Evolutionary conservation across 306 rosid species (phyloP).

Genomic region (Fragaria iinumae): DNA sequence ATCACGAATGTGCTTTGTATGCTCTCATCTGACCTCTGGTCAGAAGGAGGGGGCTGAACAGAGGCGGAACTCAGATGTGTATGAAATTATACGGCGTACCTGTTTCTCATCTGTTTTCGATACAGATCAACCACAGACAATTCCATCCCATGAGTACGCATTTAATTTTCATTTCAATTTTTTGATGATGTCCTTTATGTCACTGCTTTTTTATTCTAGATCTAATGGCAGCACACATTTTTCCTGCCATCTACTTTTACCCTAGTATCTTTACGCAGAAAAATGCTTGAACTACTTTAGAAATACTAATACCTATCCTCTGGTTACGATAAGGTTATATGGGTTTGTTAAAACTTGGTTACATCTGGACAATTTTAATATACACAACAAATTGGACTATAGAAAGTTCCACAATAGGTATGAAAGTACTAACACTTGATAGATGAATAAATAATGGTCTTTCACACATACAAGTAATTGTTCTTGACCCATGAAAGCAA

Average conservation of each 20-base stretch:
- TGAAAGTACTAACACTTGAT: neutral
- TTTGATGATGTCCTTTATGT: neutral
- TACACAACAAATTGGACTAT: neutral
- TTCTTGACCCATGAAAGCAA: neutral
- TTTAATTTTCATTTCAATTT: constrained; percentile 8
- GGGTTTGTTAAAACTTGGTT: neutral
- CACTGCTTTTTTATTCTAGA: neutral
- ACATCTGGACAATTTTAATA: neutral
- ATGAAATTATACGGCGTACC: constrained; percentile 81
- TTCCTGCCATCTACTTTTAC: neutral
- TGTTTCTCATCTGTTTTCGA: constrained; percentile 69
- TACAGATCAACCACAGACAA: constrained; percentile 73
- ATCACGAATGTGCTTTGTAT: constrained; percentile 87
- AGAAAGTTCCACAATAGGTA: neutral
- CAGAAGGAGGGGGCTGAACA: constrained; percentile 82
- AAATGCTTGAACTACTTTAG: neutral
- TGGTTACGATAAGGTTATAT: neutral
- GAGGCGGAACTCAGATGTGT: constrained; percentile 80
- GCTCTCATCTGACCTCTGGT: constrained; percentile 95
- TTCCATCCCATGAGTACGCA: constrained; percentile 89
- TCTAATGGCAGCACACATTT: neutral
- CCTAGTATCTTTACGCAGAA: neutral
- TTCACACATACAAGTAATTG: neutral
- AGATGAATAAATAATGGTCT: neutral
- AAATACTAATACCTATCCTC: neutral